Evolutionary conservation across 164 flowering plant species (phyloP).

Genomic region (Nymphaea colorata): DNA sequence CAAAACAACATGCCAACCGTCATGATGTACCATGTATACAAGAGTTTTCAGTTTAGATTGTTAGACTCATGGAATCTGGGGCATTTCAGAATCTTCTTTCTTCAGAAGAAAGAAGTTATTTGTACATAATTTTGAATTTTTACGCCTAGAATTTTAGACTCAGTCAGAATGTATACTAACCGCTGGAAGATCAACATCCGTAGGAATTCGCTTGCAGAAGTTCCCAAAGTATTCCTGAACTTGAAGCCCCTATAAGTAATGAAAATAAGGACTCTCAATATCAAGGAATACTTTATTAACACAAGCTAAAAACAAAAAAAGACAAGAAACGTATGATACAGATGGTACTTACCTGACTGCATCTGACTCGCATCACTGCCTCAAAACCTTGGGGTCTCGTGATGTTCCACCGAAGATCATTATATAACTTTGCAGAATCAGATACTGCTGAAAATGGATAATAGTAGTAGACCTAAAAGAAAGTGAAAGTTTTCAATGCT

Average conservation of each 20-base stretch:
- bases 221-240: conserved; percentile 95
- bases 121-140: no score
- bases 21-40: no score
- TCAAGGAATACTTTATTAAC: not conserved
- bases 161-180: conserved; percentile 26
- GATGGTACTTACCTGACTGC: conserved; percentile 67
- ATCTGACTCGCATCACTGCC: conserved; percentile 98
- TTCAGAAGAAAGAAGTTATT: no score
- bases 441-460: conserved; percentile 81
- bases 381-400: conserved; percentile 98
- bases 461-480: conserved; percentile 78
- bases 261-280: not conserved
- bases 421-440: conserved; percentile 93
- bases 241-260: conserved; percentile 70
- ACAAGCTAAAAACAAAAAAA: not conserved
- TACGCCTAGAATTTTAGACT: no score
- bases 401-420: conserved; percentile 97
- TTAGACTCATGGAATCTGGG: no score
- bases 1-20: no score
- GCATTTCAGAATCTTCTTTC: no score
- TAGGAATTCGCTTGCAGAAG: conserved; percentile 93
- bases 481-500: not conserved
- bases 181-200: conserved; percentile 96
- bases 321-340: not conserved
- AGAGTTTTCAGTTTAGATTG: no score